Evolutionary conservation across 2,329 filamentous ascomycete species (phyloP).

Genomic region (Colletotrichum aenigma): DNA sequence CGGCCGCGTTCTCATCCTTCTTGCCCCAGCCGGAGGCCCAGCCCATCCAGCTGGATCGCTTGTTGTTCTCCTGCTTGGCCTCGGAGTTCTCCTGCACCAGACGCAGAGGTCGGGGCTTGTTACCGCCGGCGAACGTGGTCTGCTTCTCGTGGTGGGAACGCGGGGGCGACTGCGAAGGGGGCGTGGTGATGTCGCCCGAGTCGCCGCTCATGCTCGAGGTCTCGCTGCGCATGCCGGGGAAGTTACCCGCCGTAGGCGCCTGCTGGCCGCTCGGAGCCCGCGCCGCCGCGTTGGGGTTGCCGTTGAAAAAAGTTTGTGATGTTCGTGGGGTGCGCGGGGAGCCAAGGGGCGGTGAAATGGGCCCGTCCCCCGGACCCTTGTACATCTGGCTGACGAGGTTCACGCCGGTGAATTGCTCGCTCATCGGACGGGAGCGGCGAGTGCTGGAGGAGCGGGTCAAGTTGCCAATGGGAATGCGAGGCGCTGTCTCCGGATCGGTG

Average conservation of each 20-base stretch:
- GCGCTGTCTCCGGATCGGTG: constrained; percentile 74
- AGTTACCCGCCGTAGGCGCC: constrained; percentile 62
- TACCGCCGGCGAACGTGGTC: constrained; percentile 65
- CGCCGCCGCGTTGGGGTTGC: constrained; percentile 56
- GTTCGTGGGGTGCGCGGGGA: constrained; percentile 66
- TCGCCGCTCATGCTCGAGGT: constrained; percentile 71
- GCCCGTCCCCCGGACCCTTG: constrained; percentile 67
- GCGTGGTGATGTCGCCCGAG: constrained; percentile 57
- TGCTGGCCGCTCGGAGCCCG: constrained; percentile 55
- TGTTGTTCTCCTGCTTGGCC: constrained; percentile 51
- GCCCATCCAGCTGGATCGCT: constrained; percentile 69
- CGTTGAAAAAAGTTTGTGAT: constrained; percentile 68
- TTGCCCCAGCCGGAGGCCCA: constrained; percentile 56
- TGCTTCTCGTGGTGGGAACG: constrained; percentile 55
- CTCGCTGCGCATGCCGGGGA: constrained; percentile 73
- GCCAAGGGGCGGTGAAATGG: constrained; percentile 62
- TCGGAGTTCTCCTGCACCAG: constrained; percentile 81
- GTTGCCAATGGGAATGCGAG: constrained; percentile 73
- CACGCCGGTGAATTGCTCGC: constrained; percentile 66
- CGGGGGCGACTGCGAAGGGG: constrained; percentile 59
- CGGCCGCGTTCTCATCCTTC: constrained; percentile 49
- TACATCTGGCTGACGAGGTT: constrained; percentile 90
- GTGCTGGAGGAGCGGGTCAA: constrained; percentile 58
- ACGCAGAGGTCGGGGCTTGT: constrained; percentile 83
- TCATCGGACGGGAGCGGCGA: constrained; percentile 62